Evolutionary conservation across 352 stramenopile genomes (phyloP).

Genomic region (Thraustochytrium sp.): DNA sequence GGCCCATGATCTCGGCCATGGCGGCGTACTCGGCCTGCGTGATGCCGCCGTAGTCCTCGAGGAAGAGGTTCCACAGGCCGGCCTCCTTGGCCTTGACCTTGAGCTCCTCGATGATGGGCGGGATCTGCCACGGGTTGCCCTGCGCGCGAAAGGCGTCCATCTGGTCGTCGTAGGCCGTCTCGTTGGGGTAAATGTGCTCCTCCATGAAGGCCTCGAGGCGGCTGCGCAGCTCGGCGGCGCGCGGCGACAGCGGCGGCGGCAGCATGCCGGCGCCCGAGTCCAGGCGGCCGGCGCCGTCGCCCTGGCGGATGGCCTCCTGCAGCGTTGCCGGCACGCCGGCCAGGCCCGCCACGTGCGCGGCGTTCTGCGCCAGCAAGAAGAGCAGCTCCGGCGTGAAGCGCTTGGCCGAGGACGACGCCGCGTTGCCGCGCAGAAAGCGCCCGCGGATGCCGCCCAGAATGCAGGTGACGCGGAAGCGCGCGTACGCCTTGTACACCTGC

Average conservation of each 20-base stretch:
- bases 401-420: not conserved
- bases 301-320: not conserved
- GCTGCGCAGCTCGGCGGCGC: not conserved
- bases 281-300: not conserved
- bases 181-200: conserved; percentile 12
- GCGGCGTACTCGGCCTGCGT: conserved; percentile 81
- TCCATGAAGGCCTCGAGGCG: conserved; percentile 33
- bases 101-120: conserved; percentile 63
- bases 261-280: not conserved
- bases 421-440: conserved; percentile 8
- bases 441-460: conserved; percentile 31
- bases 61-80: conserved; percentile 93
- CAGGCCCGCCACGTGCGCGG: not conserved
- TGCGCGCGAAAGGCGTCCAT: not conserved
- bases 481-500: conserved; percentile 23
- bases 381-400: not conserved
- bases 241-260: conserved; percentile 1
- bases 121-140: conserved; percentile 41
- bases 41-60: conserved; percentile 56
- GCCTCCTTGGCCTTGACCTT: conserved; percentile 79
- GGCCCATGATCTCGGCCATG: conserved; percentile 90
- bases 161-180: conserved; percentile 20
- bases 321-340: not conserved
- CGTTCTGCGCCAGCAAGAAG: not conserved
- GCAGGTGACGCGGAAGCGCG: conserved; percentile 22